phyloP scores from a whole-genome alignment of 208 protist genomes.

The Strigomonas culicis region DNA sequence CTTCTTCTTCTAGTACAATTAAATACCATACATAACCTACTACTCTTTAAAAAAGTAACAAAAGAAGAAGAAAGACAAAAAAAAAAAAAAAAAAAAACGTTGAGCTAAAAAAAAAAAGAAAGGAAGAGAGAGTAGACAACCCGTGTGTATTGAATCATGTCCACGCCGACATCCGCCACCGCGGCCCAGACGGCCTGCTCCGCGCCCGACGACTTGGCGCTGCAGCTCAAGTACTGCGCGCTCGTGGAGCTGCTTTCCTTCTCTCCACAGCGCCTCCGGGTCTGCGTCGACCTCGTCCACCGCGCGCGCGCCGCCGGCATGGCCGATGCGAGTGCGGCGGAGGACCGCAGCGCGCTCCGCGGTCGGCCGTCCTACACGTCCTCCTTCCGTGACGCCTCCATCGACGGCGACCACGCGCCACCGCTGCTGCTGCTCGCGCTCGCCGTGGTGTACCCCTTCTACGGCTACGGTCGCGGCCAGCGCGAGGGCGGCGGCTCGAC shows the following conservation, averaged over 20 bases:
- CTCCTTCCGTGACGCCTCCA: not conserved
- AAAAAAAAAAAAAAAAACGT: conserved; percentile 4
- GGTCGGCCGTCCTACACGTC: not conserved
- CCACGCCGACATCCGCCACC: too few species aligned
- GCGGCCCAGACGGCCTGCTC: too few species aligned
- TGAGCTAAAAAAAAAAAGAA: conserved; percentile 4
- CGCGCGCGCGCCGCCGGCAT: too few species aligned
- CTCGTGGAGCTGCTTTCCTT: too few species aligned
- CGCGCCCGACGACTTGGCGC: too few species aligned
- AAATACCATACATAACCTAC: conserved; percentile 13
- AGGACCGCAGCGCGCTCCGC: too few species aligned
- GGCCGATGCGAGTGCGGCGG: too few species aligned
- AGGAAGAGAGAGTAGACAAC: conserved; percentile 6
- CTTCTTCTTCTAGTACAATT: conserved; percentile 1
- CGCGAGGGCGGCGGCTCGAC: too few species aligned
- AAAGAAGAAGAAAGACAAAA: conserved; percentile 9
- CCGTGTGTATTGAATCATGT: not conserved
- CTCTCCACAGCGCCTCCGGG: too few species aligned
- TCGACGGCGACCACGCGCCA: not conserved
- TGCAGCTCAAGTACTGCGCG: too few species aligned
- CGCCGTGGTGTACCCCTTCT: conserved; percentile 10
- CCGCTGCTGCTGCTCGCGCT: not conserved
- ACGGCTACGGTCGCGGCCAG: too few species aligned
- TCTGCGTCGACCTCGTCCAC: too few species aligned
- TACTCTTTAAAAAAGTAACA: not conserved